phyloP scores from a whole-genome alignment of 805 yeast species.

The Yamadazyma sp. region DNA sequence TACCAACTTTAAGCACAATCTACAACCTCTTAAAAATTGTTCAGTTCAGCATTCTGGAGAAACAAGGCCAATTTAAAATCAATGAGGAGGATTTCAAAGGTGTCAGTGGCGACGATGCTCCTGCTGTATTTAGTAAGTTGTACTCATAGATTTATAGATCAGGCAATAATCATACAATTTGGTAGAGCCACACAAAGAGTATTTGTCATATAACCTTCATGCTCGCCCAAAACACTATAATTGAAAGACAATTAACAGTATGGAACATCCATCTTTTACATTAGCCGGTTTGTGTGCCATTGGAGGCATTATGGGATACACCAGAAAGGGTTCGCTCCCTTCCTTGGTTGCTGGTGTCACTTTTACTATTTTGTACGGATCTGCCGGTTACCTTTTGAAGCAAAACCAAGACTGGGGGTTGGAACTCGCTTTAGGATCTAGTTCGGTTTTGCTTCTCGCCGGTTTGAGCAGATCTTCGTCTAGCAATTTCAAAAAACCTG shows the following conservation, averaged over 20 bases:
- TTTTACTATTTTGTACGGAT: constrained; percentile 59
- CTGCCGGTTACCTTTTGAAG: constrained; percentile 71
- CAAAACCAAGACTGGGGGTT: constrained; percentile 78
- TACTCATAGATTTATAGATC: not conserved
- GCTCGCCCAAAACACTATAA: no score
- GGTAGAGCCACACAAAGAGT: constrained; percentile 1
- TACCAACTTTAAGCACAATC: constrained; percentile 60
- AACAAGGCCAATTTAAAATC: constrained; percentile 38
- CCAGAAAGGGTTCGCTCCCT: constrained; percentile 70
- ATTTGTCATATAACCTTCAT: not conserved
- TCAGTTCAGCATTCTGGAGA: constrained; percentile 63
- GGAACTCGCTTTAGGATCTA: constrained; percentile 74
- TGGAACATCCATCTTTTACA: constrained; percentile 80
- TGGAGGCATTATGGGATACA: constrained; percentile 72
- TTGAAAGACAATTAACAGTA: constrained; percentile 12
- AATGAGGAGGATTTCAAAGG: constrained; percentile 24
- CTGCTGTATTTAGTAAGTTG: constrained; percentile 11
- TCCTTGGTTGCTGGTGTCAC: constrained; percentile 76
- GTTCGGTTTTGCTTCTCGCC: constrained; percentile 63
- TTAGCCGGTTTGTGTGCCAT: constrained; percentile 65
- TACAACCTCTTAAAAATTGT: constrained; percentile 59
- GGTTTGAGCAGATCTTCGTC: constrained; percentile 71
- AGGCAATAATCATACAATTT: not conserved
- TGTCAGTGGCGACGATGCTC: constrained; percentile 21
- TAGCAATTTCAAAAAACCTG: constrained; percentile 62